These are phyloP conservation scores for Linnemannia exigua DNA, from an alignment of 192 early-diverging fungal species.

Conservation along the genomic window DNA sequence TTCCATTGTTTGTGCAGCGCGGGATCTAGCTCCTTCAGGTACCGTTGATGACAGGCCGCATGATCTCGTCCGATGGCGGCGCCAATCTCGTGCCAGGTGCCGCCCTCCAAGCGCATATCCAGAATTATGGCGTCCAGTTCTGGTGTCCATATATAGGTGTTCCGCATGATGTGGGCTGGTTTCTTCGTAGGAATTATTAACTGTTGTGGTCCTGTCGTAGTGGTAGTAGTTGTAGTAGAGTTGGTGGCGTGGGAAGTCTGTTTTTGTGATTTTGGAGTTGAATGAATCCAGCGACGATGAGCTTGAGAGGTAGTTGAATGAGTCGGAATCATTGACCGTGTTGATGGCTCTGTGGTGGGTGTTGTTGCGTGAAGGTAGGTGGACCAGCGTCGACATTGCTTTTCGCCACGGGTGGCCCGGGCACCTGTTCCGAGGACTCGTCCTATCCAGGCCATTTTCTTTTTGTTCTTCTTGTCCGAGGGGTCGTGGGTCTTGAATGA, in stretches of 20 bases:
- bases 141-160: conserved; percentile 10
- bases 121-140: conserved; percentile 34
- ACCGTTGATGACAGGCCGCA: conserved; percentile 19
- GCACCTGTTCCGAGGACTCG: neutral
- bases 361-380: neutral
- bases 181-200: neutral
- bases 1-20: conserved; percentile 23
- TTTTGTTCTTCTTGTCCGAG: too few relatives aligned
- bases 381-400: neutral
- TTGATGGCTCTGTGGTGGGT: neutral
- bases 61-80: conserved; percentile 4
- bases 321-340: neutral
- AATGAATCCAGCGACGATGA: conserved; percentile 18
- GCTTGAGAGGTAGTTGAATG: neutral
- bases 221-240: neutral
- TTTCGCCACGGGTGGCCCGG: conserved; percentile 4
- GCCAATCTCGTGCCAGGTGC: conserved; percentile 45
- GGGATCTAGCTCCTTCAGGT: conserved; percentile 29
- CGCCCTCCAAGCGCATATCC: conserved; percentile 43
- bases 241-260: conserved; percentile 3
- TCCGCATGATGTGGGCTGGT: neutral
- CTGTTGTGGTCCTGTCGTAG: neutral
- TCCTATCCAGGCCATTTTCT: conserved; percentile 29
- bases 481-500: too few relatives aligned
- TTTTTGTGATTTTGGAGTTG: neutral